These are phyloP conservation scores for Chlorophyllum brunneum DNA, from an alignment of 768 basidiomycete genomes.

Conservation along the genomic window DNA sequence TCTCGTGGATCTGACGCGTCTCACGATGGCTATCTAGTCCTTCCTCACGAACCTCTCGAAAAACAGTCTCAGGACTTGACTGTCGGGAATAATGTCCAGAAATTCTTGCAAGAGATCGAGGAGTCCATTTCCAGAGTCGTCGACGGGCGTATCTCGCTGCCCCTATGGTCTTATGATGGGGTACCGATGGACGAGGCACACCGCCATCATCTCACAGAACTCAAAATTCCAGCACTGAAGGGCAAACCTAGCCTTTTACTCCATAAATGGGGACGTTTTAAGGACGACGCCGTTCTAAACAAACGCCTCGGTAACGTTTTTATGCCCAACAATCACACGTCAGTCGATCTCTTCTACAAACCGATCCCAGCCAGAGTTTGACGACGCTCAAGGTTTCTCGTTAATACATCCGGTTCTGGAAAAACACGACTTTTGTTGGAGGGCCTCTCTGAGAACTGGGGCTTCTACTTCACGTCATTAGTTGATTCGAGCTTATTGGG, in stretches of 20 bases:
- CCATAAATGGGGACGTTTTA: slow-evolving; percentile 38
- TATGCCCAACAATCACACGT: slow-evolving; percentile 42
- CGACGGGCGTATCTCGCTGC: slow-evolving; percentile 27
- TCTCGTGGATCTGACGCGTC: not conserved
- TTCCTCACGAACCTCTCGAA: not conserved
- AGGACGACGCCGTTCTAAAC: slow-evolving; percentile 25
- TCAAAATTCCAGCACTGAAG: slow-evolving; percentile 32
- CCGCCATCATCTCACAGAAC: slow-evolving; percentile 23
- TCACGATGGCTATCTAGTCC: not conserved
- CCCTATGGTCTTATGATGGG: slow-evolving; percentile 27
- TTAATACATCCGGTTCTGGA: slow-evolving; percentile 46
- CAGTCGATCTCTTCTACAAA: slow-evolving; percentile 11
- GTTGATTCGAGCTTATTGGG: slow-evolving; percentile 42
- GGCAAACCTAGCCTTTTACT: slow-evolving; percentile 39
- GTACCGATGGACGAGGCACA: slow-evolving; percentile 18
- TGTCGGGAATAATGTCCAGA: slow-evolving; percentile 19
- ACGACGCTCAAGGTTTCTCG: slow-evolving; percentile 30
- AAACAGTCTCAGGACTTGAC: slow-evolving; percentile 11
- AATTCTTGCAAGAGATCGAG: slow-evolving; percentile 24
- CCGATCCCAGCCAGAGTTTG: not conserved
- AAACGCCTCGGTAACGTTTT: slow-evolving; percentile 36
- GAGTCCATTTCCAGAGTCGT: slow-evolving; percentile 30
- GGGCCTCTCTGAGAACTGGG: slow-evolving; percentile 42
- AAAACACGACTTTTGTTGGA: slow-evolving; percentile 42
- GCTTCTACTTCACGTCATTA: slow-evolving; percentile 43